A percentile compares a stretch with the other conserved stretches of the same genome.
phyloP scores from a whole-genome alignment of 176 grass and related monocot genomes.

The Ampelocalamus luodianensis region DNA sequence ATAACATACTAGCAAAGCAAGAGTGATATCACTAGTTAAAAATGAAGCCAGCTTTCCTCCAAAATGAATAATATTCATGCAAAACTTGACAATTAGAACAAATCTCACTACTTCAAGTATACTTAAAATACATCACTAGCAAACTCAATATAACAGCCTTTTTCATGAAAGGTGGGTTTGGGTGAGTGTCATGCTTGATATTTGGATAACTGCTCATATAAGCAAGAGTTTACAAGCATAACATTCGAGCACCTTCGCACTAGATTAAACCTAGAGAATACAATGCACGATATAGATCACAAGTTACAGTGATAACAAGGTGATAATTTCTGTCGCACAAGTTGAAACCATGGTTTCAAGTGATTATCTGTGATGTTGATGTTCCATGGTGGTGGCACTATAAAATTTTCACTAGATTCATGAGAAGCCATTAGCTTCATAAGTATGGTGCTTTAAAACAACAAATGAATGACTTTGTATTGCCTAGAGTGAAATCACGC shows the following conservation, averaged over 20 bases:
- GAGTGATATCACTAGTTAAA: background rate
- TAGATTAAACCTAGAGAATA: background rate
- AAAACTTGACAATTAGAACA: background rate
- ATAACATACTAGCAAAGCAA: constrained; percentile 15
- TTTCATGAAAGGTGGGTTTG: background rate
- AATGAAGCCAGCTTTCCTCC: constrained; percentile 13
- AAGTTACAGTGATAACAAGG: constrained; percentile 5
- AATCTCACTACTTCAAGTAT: background rate
- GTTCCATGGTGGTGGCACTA: background rate
- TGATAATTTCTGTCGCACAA: background rate
- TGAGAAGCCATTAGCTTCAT: background rate
- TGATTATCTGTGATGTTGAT: background rate
- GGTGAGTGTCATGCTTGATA: background rate
- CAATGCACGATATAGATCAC: background rate
- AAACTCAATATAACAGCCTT: background rate
- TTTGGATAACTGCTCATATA: background rate
- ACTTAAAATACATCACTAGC: constrained; percentile 1
- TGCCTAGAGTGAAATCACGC: background rate
- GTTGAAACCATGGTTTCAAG: background rate
- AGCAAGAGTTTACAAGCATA: background rate
- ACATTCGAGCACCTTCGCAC: background rate
- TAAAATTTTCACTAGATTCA: background rate
- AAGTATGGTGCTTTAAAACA: constrained; percentile 8
- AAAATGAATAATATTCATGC: constrained; percentile 17
- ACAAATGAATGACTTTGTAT: background rate